phyloP scores from a whole-genome alignment of 1,284 basidiomycete genomes.

The Cronartium quercuum region DNA sequence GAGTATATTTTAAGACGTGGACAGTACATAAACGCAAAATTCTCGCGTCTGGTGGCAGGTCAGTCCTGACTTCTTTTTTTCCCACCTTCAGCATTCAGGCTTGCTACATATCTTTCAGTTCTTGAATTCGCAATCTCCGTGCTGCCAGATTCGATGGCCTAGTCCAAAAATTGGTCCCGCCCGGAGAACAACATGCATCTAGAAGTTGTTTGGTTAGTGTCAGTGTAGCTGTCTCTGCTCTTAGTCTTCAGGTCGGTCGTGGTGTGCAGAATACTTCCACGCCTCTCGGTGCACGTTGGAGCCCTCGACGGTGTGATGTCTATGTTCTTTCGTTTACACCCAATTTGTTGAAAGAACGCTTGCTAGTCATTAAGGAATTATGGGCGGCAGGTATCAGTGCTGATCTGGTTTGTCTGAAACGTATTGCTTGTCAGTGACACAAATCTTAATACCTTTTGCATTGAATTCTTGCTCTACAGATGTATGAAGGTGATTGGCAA shows the following conservation, averaged over 20 bases:
- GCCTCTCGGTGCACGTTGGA: conserved; percentile 47
- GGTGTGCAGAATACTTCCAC: conserved; percentile 49
- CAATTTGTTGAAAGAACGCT: conserved; percentile 66
- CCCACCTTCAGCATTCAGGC: conserved; percentile 17
- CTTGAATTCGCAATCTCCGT: conserved; percentile 47
- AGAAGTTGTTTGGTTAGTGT: conserved; percentile 33
- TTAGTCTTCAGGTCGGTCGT: conserved; percentile 50
- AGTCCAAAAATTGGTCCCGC: conserved; percentile 51
- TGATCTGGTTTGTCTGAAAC: conserved; percentile 67
- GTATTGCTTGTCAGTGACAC: conserved; percentile 17
- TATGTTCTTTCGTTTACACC: conserved; percentile 69
- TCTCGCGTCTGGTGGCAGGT: conserved; percentile 53
- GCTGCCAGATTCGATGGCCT: conserved; percentile 55
- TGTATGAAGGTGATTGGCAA: conserved; percentile 28
- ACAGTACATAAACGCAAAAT: conserved; percentile 52
- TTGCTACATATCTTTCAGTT: background rate
- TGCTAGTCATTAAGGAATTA: conserved; percentile 68
- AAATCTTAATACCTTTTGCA: background rate
- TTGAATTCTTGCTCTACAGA: background rate
- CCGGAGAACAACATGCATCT: conserved; percentile 15
- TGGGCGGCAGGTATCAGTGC: conserved; percentile 77
- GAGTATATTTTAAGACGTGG: conserved; percentile 55
- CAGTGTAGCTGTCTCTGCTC: conserved; percentile 46
- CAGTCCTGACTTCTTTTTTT: conserved; percentile 43
- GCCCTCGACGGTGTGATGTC: conserved; percentile 55